phyloP scores from a whole-genome alignment of 306 rosid genomes.

The Vigna nakashimae region DNA sequence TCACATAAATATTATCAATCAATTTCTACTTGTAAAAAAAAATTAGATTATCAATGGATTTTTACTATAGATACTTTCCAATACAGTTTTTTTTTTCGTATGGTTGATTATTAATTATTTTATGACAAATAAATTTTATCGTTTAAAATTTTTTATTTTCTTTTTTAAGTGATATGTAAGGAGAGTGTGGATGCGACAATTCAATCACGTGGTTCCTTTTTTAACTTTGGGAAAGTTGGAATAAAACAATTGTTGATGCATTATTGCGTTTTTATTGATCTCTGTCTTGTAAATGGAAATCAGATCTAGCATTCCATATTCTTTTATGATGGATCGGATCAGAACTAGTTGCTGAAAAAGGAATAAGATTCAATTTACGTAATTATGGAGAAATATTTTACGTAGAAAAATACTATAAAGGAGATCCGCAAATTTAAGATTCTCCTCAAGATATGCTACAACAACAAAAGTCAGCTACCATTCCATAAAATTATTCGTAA shows the following conservation, averaged over 20 bases:
- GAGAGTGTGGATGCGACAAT: neutral
- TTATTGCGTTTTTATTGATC: constrained; percentile 1
- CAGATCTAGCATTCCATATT: constrained; percentile 18
- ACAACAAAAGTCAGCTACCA: too few species aligned
- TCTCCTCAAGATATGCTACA: too few species aligned
- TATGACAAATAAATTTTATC: too few species aligned
- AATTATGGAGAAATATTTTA: neutral
- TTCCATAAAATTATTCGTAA: too few species aligned
- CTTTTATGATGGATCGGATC: neutral
- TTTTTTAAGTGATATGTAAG: neutral
- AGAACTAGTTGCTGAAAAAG: neutral
- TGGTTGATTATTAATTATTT: too few species aligned
- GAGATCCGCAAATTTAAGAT: too few species aligned
- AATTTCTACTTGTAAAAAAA: too few species aligned
- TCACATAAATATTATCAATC: fast-evolving
- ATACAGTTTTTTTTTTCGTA: too few species aligned
- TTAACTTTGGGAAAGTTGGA: constrained; percentile 1
- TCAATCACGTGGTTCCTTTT: neutral
- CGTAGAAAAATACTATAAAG: neutral
- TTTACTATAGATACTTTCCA: too few species aligned
- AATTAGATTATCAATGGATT: too few species aligned
- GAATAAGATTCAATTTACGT: constrained; percentile 2
- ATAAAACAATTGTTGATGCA: neutral
- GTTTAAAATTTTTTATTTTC: too few species aligned
- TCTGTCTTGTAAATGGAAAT: neutral